Percentiles rank a stretch among this genome's conserved stretches.
These are phyloP conservation scores for Penicillium nordicum DNA, from an alignment of 2,329 filamentous ascomycete genomes.

Conservation along the genomic window DNA sequence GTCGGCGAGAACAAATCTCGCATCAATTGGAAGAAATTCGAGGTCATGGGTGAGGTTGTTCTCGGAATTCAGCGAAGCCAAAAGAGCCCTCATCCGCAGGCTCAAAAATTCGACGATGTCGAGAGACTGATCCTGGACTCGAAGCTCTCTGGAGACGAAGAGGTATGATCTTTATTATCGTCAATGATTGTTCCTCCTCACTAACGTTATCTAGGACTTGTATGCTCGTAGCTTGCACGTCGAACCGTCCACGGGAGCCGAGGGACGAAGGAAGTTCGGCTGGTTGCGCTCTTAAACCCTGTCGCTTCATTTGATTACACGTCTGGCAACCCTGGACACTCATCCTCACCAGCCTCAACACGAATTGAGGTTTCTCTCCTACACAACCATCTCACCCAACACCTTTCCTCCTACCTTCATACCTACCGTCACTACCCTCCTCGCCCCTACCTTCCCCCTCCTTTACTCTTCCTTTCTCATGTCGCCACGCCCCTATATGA, in stretches of 20 bases:
- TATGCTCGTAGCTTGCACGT: slow-evolving; percentile 58
- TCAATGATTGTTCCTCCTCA: not conserved
- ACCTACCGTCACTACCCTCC: not conserved
- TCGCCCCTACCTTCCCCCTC: not conserved
- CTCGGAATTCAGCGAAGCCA: slow-evolving; percentile 90
- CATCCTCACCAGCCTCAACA: not conserved
- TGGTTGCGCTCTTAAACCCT: slow-evolving; percentile 39
- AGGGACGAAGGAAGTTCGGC: slow-evolving; percentile 43
- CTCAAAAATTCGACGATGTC: slow-evolving; percentile 66
- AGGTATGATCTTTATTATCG: slow-evolving; percentile 56
- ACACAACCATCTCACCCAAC: not conserved
- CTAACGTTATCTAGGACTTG: slow-evolving; percentile 47
- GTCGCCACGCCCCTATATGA: slow-evolving; percentile 28
- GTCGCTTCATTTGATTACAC: not conserved
- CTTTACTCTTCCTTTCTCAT: slow-evolving; percentile 16
- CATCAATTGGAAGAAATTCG: slow-evolving; percentile 98
- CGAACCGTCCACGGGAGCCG: slow-evolving; percentile 45
- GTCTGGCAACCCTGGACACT: not conserved
- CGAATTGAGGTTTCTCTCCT: not conserved
- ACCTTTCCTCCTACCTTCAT: not conserved
- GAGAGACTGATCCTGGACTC: slow-evolving; percentile 76
- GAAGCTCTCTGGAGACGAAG: slow-evolving; percentile 78
- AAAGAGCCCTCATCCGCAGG: slow-evolving; percentile 72
- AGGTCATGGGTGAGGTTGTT: slow-evolving; percentile 89
- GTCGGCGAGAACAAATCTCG: slow-evolving; percentile 68